A percentile compares a stretch with the other conserved stretches of the same genome.
Evolutionary conservation across 139 green algal species (phyloP).

Genomic region (Picochlorum sp.): DNA sequence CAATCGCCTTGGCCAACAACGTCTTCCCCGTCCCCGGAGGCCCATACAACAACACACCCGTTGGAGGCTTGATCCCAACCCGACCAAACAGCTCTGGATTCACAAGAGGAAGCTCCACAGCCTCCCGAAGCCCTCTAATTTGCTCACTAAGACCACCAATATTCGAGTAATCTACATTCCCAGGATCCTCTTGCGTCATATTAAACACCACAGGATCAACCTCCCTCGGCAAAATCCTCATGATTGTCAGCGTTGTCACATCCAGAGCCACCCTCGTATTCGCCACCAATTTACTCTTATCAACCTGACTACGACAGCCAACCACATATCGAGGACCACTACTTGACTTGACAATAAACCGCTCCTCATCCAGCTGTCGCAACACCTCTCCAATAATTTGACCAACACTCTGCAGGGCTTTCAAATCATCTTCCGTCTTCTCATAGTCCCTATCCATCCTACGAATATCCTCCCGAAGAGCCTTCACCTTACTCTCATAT

Average conservation of each 20-base stretch:
- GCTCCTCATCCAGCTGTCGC: conserved; percentile 92
- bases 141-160: conserved; percentile 96
- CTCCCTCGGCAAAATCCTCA: conserved; percentile 92
- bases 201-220: conserved; percentile 98
- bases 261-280: conserved; percentile 95
- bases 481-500: conserved; percentile 33
- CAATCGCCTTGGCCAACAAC: conserved; percentile 90
- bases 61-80: conserved; percentile 98
- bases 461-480: conserved; percentile 71
- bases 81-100: conserved; percentile 98
- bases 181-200: conserved; percentile 95
- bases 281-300: conserved; percentile 83
- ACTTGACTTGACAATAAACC: conserved; percentile 98
- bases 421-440: conserved; percentile 99
- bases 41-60: conserved; percentile 81
- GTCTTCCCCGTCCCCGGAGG: conserved; percentile 88
- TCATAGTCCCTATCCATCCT: conserved; percentile 86
- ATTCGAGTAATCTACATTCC: conserved; percentile 91
- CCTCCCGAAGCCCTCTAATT: conserved; percentile 80
- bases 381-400: conserved; percentile 99
- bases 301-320: conserved; percentile 90
- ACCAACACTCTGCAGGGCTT: conserved; percentile 95
- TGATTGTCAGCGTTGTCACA: conserved; percentile 99
- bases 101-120: conserved; percentile 97
- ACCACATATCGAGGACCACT: conserved; percentile 97